These are phyloP conservation scores for Rhypophila decipiens DNA, from an alignment of 495 filamentous ascomycete genomes.

Conservation along the genomic window DNA sequence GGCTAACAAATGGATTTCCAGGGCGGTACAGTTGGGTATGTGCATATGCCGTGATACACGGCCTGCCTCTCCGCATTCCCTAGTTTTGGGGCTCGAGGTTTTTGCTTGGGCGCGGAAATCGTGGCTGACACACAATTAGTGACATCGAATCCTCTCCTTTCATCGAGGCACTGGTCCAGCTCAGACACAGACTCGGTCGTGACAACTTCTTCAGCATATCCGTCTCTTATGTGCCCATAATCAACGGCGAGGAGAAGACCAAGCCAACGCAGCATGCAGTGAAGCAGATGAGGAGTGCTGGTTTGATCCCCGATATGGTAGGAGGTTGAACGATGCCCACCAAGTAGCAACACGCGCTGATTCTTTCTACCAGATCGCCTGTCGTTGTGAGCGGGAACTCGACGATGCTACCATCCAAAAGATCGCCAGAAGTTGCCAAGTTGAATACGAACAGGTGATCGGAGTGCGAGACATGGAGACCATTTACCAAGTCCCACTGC, in stretches of 20 bases:
- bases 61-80: not conserved
- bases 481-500: conserved; percentile 86
- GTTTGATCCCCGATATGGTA: conserved; percentile 78
- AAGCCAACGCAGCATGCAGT: conserved; percentile 94
- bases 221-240: conserved; percentile 70
- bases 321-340: conserved; percentile 10
- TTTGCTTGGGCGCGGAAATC: not conserved
- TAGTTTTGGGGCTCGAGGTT: not conserved
- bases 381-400: conserved; percentile 73
- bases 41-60: not conserved
- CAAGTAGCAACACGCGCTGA: not conserved
- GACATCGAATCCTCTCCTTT: conserved; percentile 92
- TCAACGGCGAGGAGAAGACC: conserved; percentile 83
- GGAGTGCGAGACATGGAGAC: conserved; percentile 79
- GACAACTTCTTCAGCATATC: conserved; percentile 82
- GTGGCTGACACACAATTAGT: conserved; percentile 27
- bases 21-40: conserved; percentile 38
- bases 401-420: conserved; percentile 73
- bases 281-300: conserved; percentile 69
- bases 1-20: too few species aligned
- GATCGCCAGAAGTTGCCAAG: conserved; percentile 80
- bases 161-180: conserved; percentile 76
- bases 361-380: conserved; percentile 60
- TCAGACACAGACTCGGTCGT: conserved; percentile 64
- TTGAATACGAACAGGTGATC: conserved; percentile 73